Evolutionary conservation across 768 basidiomycete genomes (phyloP).

Genomic region (Rubroboletus pulcherrimus): DNA sequence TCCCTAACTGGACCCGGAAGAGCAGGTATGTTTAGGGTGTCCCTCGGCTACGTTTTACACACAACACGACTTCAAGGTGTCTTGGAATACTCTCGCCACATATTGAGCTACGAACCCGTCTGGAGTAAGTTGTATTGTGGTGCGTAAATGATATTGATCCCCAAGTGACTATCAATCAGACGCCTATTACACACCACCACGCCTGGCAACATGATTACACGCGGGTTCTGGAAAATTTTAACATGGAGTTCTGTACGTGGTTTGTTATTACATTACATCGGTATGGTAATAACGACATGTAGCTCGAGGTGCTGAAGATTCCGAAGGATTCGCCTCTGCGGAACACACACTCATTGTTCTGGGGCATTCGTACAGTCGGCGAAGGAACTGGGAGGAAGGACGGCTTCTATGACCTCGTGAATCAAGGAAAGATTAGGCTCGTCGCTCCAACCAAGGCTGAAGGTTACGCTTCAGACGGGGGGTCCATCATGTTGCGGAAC

Average conservation of each 20-base stretch:
- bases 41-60: background rate
- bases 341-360: conserved; percentile 38
- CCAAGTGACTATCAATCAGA: conserved; percentile 27
- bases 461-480: conserved; percentile 25
- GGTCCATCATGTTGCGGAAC: conserved; percentile 40
- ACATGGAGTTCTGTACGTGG: conserved; percentile 37
- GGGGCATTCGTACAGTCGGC: conserved; percentile 44
- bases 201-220: conserved; percentile 50
- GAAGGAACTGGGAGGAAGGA: conserved; percentile 47
- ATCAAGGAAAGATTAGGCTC: conserved; percentile 43
- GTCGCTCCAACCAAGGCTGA: conserved; percentile 15
- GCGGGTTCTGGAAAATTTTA: conserved; percentile 46
- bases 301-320: conserved; percentile 24
- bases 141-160: too few relatives aligned
- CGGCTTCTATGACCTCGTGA: conserved; percentile 49
- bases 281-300: background rate
- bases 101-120: conserved; percentile 42
- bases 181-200: conserved; percentile 60
- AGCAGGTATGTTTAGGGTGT: conserved; percentile 43
- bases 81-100: conserved; percentile 48
- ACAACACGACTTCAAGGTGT: conserved; percentile 33
- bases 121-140: conserved; percentile 42
- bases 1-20: conserved; percentile 55
- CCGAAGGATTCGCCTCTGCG: conserved; percentile 50
- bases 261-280: background rate